phyloP scores from a whole-genome alignment of 1,139 yeast species.

The Suzukiozyma palmioleophila region DNA sequence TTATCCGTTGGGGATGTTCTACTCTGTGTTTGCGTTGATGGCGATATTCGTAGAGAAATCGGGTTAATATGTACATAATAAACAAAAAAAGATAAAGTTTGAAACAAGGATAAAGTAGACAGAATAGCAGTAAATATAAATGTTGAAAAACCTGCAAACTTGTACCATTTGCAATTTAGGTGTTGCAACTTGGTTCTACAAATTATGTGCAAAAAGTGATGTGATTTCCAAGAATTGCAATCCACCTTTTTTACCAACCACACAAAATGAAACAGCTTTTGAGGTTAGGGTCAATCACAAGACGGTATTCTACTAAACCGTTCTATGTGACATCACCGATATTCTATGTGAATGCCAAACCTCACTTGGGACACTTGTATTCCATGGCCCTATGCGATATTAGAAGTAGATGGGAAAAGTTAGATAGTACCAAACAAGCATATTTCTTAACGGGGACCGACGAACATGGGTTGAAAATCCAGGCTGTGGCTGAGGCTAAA shows the following conservation, averaged over 20 bases:
- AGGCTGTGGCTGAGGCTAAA: constrained; percentile 55
- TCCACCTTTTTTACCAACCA: no score
- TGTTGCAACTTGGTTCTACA: no score
- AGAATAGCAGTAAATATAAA: no score
- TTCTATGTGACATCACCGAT: constrained; percentile 84
- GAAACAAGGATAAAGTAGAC: no score
- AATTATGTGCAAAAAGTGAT: no score
- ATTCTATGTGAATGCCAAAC: constrained; percentile 91
- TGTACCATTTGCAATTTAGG: no score
- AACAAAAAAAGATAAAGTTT: not conserved
- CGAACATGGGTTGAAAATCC: constrained; percentile 94
- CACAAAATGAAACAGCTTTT: not conserved
- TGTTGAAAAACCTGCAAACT: no score
- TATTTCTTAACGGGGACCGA: constrained; percentile 89
- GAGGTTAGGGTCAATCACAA: not conserved
- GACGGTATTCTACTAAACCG: constrained; percentile 20
- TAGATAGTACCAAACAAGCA: constrained; percentile 32
- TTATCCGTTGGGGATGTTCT: constrained; percentile 88
- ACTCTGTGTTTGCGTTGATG: constrained; percentile 93
- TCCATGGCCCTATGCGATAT: constrained; percentile 84
- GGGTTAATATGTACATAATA: constrained; percentile 6
- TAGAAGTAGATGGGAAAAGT: constrained; percentile 65
- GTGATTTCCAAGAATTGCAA: no score
- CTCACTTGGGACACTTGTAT: constrained; percentile 92
- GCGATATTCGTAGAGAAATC: constrained; percentile 76